These are phyloP conservation scores for Bisporella sp. DNA, from an alignment of 2,329 filamentous ascomycete species.

Conservation along the genomic window DNA sequence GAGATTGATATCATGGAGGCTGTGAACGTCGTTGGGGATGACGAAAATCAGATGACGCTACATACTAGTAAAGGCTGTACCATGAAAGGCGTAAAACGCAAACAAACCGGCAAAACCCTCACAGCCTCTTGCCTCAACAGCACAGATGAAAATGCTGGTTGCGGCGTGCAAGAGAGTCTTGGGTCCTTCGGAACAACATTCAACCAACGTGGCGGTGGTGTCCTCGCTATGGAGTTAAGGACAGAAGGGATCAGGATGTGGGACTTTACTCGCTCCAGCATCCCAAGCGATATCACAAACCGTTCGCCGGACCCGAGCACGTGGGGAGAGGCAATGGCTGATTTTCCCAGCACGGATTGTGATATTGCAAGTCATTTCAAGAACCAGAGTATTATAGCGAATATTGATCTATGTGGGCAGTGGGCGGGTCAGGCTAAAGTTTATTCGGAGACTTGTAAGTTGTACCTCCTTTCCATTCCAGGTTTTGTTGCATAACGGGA, in stretches of 20 bases:
- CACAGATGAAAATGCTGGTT: conserved; percentile 34
- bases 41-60: conserved; percentile 37
- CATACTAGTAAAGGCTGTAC: conserved; percentile 39
- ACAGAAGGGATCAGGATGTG: conserved; percentile 40
- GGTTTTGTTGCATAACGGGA: not conserved
- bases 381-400: conserved; percentile 70
- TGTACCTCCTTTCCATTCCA: not conserved
- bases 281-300: conserved; percentile 37
- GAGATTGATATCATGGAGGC: conserved; percentile 51
- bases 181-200: conserved; percentile 43
- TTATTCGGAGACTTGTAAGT: conserved; percentile 21
- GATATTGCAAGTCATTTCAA: conserved; percentile 64
- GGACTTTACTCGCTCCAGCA: conserved; percentile 38
- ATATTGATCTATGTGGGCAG: conserved; percentile 80
- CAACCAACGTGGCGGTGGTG: conserved; percentile 41
- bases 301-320: conserved; percentile 35
- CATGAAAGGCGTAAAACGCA: conserved; percentile 30
- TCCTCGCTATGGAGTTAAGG: conserved; percentile 43
- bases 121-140: conserved; percentile 38
- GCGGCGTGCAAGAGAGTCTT: conserved; percentile 34
- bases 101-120: conserved; percentile 41
- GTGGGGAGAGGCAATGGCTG: conserved; percentile 39
- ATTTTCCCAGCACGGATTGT: conserved; percentile 51
- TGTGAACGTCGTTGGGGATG: conserved; percentile 35
- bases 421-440: conserved; percentile 62